A percentile compares a stretch with the other conserved stretches of the same genome.
Evolutionary conservation across 371 early-diverging fungal species (phyloP).

Genomic region (Mucor racemosus): DNA sequence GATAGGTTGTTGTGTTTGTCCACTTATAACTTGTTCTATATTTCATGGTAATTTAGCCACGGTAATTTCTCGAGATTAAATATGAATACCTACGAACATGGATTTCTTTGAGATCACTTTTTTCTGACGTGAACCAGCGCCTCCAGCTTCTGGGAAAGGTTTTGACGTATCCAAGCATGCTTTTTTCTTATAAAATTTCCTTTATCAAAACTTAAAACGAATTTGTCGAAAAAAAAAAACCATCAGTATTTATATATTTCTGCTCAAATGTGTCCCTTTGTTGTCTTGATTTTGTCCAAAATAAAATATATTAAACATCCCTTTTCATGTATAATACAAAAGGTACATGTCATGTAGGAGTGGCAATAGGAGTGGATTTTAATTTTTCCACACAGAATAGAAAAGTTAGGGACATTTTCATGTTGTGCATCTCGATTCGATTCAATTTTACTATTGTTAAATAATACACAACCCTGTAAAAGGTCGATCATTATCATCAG

Average conservation of each 20-base stretch:
- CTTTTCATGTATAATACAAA: background rate
- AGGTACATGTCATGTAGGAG: background rate
- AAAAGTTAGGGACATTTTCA: background rate
- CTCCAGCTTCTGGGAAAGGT: background rate
- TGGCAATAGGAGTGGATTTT: background rate
- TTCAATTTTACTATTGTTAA: background rate
- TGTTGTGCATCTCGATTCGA: slow-evolving; percentile 1
- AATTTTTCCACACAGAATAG: too few relatives aligned
- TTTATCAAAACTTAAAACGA: background rate
- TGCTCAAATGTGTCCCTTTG: background rate
- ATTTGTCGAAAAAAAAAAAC: background rate
- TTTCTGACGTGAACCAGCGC: background rate
- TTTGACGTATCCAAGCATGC: slow-evolving; percentile 1
- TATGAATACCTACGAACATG: background rate
- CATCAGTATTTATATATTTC: background rate
- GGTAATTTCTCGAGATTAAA: background rate
- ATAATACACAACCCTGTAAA: background rate
- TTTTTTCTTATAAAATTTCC: background rate
- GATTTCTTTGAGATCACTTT: slow-evolving; percentile 1
- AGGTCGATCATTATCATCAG: background rate
- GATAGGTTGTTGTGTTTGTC: slow-evolving; percentile 27
- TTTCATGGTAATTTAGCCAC: background rate
- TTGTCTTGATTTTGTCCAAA: background rate
- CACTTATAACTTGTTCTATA: slow-evolving; percentile 12
- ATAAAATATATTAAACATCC: slow-evolving; percentile 4